These are phyloP conservation scores for Hortaea werneckii DNA, from an alignment of 2,329 filamentous ascomycete species.

Conservation along the genomic window DNA sequence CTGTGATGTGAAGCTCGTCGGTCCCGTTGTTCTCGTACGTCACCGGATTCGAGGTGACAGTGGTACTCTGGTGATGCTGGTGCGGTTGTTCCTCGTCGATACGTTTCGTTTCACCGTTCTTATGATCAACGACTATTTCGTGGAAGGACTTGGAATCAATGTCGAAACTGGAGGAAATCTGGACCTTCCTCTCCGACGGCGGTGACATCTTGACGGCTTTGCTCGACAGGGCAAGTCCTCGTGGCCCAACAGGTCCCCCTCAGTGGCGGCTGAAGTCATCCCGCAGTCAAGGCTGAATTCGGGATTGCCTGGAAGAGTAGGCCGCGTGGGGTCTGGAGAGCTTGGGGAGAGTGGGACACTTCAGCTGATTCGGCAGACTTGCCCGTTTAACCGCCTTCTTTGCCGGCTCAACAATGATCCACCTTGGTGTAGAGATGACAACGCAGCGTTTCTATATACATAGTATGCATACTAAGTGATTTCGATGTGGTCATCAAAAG, in stretches of 20 bases:
- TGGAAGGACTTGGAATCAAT: conserved; percentile 30
- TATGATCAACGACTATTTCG: conserved; percentile 27
- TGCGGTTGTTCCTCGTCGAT: conserved; percentile 27
- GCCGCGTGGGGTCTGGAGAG: too few species aligned
- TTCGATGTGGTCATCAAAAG: too few species aligned
- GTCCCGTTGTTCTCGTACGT: conserved; percentile 24
- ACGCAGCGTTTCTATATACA: too few species aligned
- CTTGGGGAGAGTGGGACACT: too few species aligned
- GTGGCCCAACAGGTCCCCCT: neutral
- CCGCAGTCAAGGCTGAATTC: neutral
- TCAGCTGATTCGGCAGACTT: too few species aligned
- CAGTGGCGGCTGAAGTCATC: neutral
- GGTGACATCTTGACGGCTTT: neutral
- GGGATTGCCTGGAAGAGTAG: neutral
- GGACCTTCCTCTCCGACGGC: neutral
- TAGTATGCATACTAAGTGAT: too few species aligned
- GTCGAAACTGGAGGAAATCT: conserved; percentile 21
- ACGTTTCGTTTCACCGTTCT: conserved; percentile 25
- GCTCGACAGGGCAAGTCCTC: neutral
- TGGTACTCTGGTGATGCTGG: conserved; percentile 21
- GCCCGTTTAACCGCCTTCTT: too few species aligned
- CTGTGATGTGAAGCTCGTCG: conserved; percentile 10
- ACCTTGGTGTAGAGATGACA: too few species aligned
- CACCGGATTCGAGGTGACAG: conserved; percentile 29
- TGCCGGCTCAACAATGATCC: too few species aligned